Evolutionary conservation across 2,329 filamentous ascomycete species (phyloP).

Genomic region (Cladosporium sp.): DNA sequence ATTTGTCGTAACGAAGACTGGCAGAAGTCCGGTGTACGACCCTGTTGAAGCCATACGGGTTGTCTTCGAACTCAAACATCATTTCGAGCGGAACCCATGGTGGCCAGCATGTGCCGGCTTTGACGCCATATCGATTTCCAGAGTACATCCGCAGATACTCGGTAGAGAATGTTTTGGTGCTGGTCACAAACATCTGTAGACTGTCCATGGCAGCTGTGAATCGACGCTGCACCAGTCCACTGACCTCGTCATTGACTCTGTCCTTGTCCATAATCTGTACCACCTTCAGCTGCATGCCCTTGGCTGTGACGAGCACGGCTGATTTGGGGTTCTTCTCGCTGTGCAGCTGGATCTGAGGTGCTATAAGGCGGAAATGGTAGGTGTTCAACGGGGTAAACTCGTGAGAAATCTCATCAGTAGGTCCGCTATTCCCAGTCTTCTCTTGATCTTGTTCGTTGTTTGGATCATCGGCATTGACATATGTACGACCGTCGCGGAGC

Average conservation of each 20-base stretch:
- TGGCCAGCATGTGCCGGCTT: conserved; percentile 84
- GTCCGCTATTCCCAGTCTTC: conserved; percentile 22
- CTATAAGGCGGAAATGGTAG: conserved; percentile 92
- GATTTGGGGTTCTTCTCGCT: conserved; percentile 98
- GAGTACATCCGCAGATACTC: conserved; percentile 90
- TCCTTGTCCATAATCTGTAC: conserved; percentile 98
- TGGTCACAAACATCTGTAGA: conserved; percentile 96
- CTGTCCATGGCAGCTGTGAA: conserved; percentile 97
- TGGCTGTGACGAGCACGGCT: conserved; percentile 93
- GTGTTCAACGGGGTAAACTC: conserved; percentile 91
- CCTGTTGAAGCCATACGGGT: conserved; percentile 96
- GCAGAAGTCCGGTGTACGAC: conserved; percentile 97
- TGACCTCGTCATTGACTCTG: conserved; percentile 86
- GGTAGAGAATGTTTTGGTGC: conserved; percentile 83
- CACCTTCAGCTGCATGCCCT: conserved; percentile 97
- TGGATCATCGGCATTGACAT: conserved; percentile 70
- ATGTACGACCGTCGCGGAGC: conserved; percentile 78
- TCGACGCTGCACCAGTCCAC: conserved; percentile 88
- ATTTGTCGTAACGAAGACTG: conserved; percentile 93
- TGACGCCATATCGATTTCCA: conserved; percentile 86
- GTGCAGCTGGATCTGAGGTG: conserved; percentile 95
- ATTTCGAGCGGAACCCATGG: conserved; percentile 98
- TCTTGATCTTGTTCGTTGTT: conserved; percentile 45
- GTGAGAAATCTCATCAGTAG: conserved; percentile 72
- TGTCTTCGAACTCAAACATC: conserved; percentile 93